These are phyloP conservation scores for Zygnema circumcarinatum DNA, from an alignment of 139 green algal genomes.

Conservation along the genomic window DNA sequence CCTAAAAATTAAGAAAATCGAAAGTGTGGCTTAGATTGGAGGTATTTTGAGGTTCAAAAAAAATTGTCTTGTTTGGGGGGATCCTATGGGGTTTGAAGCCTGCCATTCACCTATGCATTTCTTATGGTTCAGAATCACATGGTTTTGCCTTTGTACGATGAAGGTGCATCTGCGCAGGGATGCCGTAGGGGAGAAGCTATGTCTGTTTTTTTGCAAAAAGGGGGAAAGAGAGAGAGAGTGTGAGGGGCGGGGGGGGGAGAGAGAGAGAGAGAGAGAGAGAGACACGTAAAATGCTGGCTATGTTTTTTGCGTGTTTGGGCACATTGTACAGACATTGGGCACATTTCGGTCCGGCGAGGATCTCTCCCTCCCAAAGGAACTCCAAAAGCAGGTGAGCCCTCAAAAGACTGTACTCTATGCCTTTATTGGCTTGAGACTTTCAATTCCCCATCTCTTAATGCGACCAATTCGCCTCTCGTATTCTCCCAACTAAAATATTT, in stretches of 20 bases:
- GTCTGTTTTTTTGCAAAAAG: too few species aligned
- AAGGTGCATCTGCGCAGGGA: too few species aligned
- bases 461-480: background rate
- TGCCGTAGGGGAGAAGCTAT: too few species aligned
- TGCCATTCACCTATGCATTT: background rate
- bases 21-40: too few species aligned
- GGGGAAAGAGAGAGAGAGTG: background rate
- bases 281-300: background rate
- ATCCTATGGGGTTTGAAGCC: background rate
- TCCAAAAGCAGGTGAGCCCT: background rate
- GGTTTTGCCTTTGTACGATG: background rate
- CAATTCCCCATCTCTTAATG: too few species aligned
- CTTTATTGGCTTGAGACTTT: background rate
- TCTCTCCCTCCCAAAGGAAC: background rate
- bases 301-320: background rate
- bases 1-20: too few species aligned
- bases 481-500: background rate
- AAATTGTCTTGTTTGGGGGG: background rate
- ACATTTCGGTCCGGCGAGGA: background rate
- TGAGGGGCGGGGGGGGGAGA: background rate
- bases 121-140: background rate
- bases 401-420: background rate
- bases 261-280: background rate
- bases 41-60: too few species aligned
- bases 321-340: background rate